Evolutionary conservation across 768 basidiomycete species (phyloP).

Genomic region (Rhizopogon vulgaris): DNA sequence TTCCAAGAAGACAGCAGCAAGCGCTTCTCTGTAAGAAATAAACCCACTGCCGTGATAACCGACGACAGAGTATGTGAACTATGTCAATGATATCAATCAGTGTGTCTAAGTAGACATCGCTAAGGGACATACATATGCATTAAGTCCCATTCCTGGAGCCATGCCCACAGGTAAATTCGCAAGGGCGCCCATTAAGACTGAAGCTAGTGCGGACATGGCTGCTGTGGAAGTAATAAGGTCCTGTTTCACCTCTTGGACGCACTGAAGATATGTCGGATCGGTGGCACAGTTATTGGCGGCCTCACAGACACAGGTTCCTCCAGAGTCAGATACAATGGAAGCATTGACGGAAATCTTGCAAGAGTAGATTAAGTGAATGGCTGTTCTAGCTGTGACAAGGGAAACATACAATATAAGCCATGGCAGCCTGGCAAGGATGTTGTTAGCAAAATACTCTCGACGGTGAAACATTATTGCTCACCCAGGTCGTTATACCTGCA

Average conservation of each 20-base stretch:
- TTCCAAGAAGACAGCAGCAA: constrained; percentile 84
- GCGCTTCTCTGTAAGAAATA: constrained; percentile 72
- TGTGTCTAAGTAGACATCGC: background rate
- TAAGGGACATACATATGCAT: constrained; percentile 58
- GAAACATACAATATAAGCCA: constrained; percentile 1
- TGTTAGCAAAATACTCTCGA: constrained; percentile 7
- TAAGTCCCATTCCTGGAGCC: constrained; percentile 80
- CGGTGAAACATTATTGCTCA: constrained; percentile 25
- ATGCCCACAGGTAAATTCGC: constrained; percentile 89
- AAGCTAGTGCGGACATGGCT: constrained; percentile 66
- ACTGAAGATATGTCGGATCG: constrained; percentile 49
- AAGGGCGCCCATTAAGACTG: constrained; percentile 76
- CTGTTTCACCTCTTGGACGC: constrained; percentile 54
- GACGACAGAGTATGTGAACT: constrained; percentile 87
- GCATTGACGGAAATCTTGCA: constrained; percentile 80
- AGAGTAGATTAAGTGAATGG: constrained; percentile 2
- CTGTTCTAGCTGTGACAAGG: background rate
- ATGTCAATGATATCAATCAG: constrained; percentile 3
- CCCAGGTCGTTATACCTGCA: constrained; percentile 79
- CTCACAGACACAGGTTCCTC: constrained; percentile 77
- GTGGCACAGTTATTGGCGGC: constrained; percentile 46
- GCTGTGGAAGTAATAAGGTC: constrained; percentile 84
- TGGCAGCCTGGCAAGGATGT: background rate
- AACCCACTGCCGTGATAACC: constrained; percentile 71
- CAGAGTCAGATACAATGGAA: constrained; percentile 66